A percentile compares a stretch with the other conserved stretches of the same genome.
Conservation (phyloP, 768 basidiomycete genomes). For the Lyophyllum semitale region DNA sequence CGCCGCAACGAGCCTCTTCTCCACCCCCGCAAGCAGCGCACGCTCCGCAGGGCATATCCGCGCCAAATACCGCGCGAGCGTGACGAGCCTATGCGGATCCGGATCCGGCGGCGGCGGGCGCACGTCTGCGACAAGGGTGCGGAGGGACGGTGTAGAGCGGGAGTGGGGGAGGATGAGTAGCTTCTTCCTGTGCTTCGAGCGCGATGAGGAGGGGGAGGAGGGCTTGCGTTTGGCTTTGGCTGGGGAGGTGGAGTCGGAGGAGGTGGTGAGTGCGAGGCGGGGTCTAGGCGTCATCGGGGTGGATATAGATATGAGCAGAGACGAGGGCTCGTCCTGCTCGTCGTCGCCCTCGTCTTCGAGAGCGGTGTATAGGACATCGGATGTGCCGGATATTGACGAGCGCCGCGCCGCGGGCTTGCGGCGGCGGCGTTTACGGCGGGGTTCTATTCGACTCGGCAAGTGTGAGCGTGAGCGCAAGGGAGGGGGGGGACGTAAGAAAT, state of each 20-base stretch:
- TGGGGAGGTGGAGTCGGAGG: not conserved
- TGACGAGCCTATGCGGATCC: slow-evolving; percentile 3
- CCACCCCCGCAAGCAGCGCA: slow-evolving; percentile 9
- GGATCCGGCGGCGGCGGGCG: not conserved
- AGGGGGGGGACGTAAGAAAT: not conserved
- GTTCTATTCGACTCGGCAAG: slow-evolving; percentile 27
- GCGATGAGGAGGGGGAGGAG: not conserved
- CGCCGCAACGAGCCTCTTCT: slow-evolving; percentile 11
- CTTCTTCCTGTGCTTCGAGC: not conserved
- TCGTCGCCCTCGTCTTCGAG: not conserved
- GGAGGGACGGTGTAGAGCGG: slow-evolving; percentile 48
- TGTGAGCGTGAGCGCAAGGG: not conserved
- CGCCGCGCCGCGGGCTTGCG: slow-evolving; percentile 16
- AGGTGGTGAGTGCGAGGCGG: not conserved
- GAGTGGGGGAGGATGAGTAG: slow-evolving; percentile 7
- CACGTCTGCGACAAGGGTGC: slow-evolving; percentile 22
- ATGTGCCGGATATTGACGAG: not conserved
- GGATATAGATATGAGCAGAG: slow-evolving; percentile 14
- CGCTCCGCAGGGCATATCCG: slow-evolving; percentile 10
- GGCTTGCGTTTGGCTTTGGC: slow-evolving; percentile 31
- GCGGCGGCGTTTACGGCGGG: slow-evolving; percentile 37
- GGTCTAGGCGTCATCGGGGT: slow-evolving; percentile 14
- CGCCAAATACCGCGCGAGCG: slow-evolving; percentile 8
- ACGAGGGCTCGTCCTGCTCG: slow-evolving; percentile 11
- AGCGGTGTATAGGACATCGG: not conserved